Percentiles rank a stretch among this genome's conserved stretches.
phyloP scores from a whole-genome alignment of 768 basidiomycete species.

The Agrocybe praecox region DNA sequence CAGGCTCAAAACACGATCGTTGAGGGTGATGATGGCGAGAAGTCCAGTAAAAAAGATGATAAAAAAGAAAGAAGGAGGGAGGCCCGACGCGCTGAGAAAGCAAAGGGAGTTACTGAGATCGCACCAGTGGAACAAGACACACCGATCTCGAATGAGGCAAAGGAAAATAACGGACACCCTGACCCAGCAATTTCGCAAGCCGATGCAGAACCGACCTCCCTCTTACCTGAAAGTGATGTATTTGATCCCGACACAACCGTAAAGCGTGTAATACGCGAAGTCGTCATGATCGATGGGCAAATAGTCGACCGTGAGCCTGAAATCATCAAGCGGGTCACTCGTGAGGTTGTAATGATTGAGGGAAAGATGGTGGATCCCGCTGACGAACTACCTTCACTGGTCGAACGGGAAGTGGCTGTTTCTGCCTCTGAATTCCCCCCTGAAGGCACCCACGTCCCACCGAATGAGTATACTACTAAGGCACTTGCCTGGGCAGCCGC shows the following conservation, averaged over 20 bases:
- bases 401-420: not conserved
- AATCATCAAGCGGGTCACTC: slow-evolving; percentile 4
- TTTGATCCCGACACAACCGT: not conserved
- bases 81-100: not conserved
- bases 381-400: not conserved
- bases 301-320: slow-evolving; percentile 10
- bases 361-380: not conserved
- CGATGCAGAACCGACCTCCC: not conserved
- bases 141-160: not conserved
- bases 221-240: not conserved
- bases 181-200: not conserved
- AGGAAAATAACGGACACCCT: not conserved
- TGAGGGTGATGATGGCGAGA: not conserved
- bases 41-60: not conserved
- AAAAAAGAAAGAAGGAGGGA: not conserved
- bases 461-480: not conserved
- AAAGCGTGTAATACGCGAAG: slow-evolving; percentile 12
- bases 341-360: slow-evolving; percentile 1
- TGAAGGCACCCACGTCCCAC: not conserved
- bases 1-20: not conserved
- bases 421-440: not conserved
- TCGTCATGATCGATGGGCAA: slow-evolving; percentile 17
- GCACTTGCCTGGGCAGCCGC: not conserved
- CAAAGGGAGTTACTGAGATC: not conserved
- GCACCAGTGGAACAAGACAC: not conserved